These are phyloP conservation scores for Agapanthus africanus DNA, from an alignment of 106 monocot species.

Conservation along the genomic window DNA sequence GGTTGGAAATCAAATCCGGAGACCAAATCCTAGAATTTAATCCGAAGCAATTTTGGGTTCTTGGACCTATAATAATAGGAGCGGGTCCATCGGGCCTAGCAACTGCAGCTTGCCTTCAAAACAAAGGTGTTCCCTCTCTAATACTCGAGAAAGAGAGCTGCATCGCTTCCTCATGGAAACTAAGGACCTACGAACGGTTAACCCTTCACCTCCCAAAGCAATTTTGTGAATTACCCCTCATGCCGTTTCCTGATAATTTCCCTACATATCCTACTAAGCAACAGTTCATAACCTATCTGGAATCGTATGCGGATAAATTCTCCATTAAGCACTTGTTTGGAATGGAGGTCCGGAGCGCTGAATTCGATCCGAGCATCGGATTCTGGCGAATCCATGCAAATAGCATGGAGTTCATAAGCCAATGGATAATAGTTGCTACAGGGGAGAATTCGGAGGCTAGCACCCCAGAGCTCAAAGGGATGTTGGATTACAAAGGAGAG, in stretches of 20 bases:
- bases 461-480: conserved; percentile 36
- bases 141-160: conserved; percentile 65
- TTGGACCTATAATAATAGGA: conserved; percentile 75
- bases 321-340: conserved; percentile 42
- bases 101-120: conserved; percentile 58
- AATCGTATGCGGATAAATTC: conserved; percentile 44
- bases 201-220: conserved; percentile 80
- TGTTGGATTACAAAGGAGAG: conserved; percentile 27
- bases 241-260: conserved; percentile 54
- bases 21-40: conserved; percentile 3
- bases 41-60: conserved; percentile 47
- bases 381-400: conserved; percentile 37
- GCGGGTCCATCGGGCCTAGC: conserved; percentile 77
- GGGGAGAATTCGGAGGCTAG: conserved; percentile 61
- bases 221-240: conserved; percentile 65
- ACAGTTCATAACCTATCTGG: conserved; percentile 74
- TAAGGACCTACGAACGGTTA: conserved; percentile 63
- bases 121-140: conserved; percentile 60
- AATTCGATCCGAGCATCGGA: conserved; percentile 36
- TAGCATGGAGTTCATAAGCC: conserved; percentile 34
- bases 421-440: conserved; percentile 67
- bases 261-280: conserved; percentile 62
- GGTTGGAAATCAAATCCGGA: conserved; percentile 1
- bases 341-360: conserved; percentile 36
- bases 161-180: conserved; percentile 68